A percentile compares a stretch with the other conserved stretches of the same genome.
These are phyloP conservation scores for Fraxinus floribunda DNA, from an alignment of 305 asterid species.

Conservation along the genomic window DNA sequence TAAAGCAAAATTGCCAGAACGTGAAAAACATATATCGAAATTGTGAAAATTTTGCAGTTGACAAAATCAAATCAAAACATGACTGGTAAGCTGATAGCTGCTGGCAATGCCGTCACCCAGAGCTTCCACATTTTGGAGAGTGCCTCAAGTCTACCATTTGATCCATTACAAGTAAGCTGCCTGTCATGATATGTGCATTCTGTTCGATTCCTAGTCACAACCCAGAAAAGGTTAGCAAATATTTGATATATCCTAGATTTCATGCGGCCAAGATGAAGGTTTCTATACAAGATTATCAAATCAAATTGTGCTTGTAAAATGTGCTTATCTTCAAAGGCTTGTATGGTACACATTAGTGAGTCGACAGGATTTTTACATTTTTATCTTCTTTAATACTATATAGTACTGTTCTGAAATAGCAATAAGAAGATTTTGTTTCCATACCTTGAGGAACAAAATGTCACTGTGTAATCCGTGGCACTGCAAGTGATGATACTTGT, in stretches of 20 bases:
- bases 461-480: slow-evolving; percentile 45
- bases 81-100: slow-evolving; percentile 28
- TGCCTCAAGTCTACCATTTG: slow-evolving; percentile 22
- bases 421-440: background rate
- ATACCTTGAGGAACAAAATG: slow-evolving; percentile 64
- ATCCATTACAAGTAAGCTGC: slow-evolving; percentile 43
- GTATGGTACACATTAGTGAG: background rate
- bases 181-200: slow-evolving; percentile 54
- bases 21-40: slow-evolving; percentile 8
- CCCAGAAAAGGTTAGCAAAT: slow-evolving; percentile 11
- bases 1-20: slow-evolving; percentile 13
- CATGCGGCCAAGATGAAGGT: background rate
- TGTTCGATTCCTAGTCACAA: slow-evolving; percentile 49
- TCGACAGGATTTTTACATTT: background rate
- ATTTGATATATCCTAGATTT: background rate
- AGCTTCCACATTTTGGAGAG: slow-evolving; percentile 29
- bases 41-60: background rate
- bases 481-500: slow-evolving; percentile 61
- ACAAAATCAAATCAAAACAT: slow-evolving; percentile 19
- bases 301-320: background rate
- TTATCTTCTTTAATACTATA: background rate
- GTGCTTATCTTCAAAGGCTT: background rate
- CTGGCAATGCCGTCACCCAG: slow-evolving; percentile 28
- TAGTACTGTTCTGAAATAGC: background rate
- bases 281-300: background rate